These are phyloP conservation scores for Odontarrhena argentea DNA, from an alignment of 345 rosid species.

Conservation along the genomic window DNA sequence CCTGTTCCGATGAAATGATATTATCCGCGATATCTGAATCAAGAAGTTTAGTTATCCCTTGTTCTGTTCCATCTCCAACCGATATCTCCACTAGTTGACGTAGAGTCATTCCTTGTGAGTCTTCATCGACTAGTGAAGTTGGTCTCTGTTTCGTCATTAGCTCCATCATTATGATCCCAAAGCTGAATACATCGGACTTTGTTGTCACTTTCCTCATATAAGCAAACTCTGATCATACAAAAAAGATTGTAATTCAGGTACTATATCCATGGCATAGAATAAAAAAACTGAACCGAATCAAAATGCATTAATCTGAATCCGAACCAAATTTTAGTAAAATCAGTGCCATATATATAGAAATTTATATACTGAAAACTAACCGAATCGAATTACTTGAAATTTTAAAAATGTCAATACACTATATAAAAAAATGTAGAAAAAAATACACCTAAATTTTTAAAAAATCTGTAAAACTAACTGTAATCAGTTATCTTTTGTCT, in stretches of 20 bases:
- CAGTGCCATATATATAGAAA: not conserved
- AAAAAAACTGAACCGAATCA: not conserved
- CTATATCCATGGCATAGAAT: not conserved
- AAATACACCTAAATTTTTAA: no score
- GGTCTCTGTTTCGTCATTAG: slow-evolving; percentile 70
- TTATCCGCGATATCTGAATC: slow-evolving; percentile 10
- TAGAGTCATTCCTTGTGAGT: slow-evolving; percentile 52
- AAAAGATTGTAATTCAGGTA: not conserved
- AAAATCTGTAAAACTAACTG: no score
- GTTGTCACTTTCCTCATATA: slow-evolving; percentile 79
- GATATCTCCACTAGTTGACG: slow-evolving; percentile 59
- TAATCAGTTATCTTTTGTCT: no score
- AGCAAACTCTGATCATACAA: slow-evolving; percentile 62
- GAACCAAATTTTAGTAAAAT: not conserved
- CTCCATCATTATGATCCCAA: slow-evolving; percentile 75
- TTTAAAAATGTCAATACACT: no score
- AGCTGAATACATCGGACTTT: slow-evolving; percentile 87
- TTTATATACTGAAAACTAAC: not conserved
- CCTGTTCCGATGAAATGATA: not conserved
- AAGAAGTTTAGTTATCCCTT: slow-evolving; percentile 36
- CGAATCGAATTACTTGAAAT: no score
- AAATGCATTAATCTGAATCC: not conserved
- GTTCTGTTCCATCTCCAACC: slow-evolving; percentile 42
- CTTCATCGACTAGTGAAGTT: slow-evolving; percentile 57
- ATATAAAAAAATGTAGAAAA: no score